Conservation (phyloP, 108 stramenopile genomes). For the Schizochytrium sp. region DNA sequence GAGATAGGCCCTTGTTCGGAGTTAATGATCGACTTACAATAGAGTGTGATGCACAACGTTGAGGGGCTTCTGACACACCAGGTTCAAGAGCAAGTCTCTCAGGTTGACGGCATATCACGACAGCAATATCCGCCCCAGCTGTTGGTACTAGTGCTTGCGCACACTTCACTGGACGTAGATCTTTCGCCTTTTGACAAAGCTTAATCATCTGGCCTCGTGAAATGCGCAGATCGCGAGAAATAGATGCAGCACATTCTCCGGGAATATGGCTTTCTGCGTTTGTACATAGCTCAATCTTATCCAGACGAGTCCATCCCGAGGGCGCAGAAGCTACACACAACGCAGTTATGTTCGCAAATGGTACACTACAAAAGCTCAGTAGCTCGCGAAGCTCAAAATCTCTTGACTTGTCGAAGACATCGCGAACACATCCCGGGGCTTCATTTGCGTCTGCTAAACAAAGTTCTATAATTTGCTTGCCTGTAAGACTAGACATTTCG, state of each 20-base stretch:
- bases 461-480: background rate
- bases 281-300: background rate
- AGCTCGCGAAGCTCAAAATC: background rate
- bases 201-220: slow-evolving; percentile 9
- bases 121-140: background rate
- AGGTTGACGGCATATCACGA: background rate
- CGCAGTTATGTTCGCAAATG: background rate
- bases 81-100: background rate
- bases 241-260: background rate
- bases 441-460: background rate
- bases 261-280: background rate
- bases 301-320: background rate
- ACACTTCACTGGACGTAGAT: background rate
- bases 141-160: background rate
- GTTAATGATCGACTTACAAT: background rate
- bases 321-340: background rate
- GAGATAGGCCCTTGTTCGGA: background rate
- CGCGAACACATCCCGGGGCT: background rate
- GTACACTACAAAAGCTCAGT: background rate
- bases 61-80: background rate
- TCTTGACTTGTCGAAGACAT: background rate
- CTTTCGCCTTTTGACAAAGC: slow-evolving; percentile 4
- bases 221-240: background rate
- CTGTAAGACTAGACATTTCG: background rate
- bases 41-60: background rate